Evolutionary conservation across 2,329 filamentous ascomycete species (phyloP), one percentile per base, ranked within the genome.

Genomic region (Aspergillus fumigatus): DNA sequence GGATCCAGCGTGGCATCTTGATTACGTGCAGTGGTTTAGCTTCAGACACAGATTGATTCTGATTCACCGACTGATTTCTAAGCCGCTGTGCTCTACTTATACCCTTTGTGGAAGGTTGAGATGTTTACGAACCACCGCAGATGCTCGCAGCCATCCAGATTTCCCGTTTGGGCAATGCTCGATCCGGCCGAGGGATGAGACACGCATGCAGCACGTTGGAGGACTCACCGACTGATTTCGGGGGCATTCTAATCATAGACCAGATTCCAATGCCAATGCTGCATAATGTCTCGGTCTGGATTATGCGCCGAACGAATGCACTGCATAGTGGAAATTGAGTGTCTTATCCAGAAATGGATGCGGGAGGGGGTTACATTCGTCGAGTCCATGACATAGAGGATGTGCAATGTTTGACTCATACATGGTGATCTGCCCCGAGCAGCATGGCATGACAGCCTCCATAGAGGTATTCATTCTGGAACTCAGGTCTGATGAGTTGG

Each of bases 1-100:
- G 59, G 27, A 73, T 71, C 70, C 70, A 73, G 7, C 56, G 59
- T 8, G 62, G 51, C 60, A 66, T 69, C 9, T 40, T 64, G 59
- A 55, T 25, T 17, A 9, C n/a, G 21, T 45, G 40, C 41, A 19
- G 10, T 19, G 41, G 40, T 32, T 41, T 25, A 7, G n/a, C 32
- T 41, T 19, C 8, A 17, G 14, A 23, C 23, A 29, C 10, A 11
- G 9, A 29, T 9, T 27, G 26, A 9, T 8, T 9, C 2, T 27
- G 26, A 27, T 8, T 27, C 1, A 27, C 26, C 17, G 14, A 41
- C 11, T 45, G 10, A 38, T 17, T 17, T 5, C 2, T 17, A 38
- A 38, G 14, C 32, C 3, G 14, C 32, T 38, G 2, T 38, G 5
- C 14, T 7, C 32, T 38, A 38, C 32, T 38, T 38, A 38, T 38